Base-by-base conservation (phyloP, 208 protist species). In the Trypanosoma melophagium region DNA sequence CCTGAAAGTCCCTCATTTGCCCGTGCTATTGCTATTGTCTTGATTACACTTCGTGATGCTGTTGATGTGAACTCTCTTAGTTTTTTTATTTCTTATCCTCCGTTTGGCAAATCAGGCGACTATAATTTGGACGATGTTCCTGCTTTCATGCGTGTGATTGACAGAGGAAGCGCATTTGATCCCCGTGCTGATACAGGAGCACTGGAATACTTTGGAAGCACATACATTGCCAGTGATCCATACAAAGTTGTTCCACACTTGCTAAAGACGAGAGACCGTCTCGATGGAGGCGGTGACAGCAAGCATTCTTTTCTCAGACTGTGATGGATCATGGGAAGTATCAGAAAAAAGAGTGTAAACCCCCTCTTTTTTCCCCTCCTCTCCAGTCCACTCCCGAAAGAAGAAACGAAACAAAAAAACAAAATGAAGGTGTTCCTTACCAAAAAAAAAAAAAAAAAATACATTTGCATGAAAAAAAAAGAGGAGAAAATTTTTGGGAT, bases 161-260 rank as follows among this genome's bases (percentile, higher is more conserved):
- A 83, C 52, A 59, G 78, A 14, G 78, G 78, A 16, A 72, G 25
- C 44, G 74, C 74, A 12, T 49, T 73, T 12, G 78, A 83, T 49
- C n/a, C 41, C 14, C 65, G 78, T 19, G 50, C 31, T 24, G 78
- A 83, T 62, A 73, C 70, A n/a, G 78, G 78, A 21, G 78, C 68
- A 24, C 49, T 83, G 57, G 74, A 83, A 51, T 83, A 74, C 55
- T 83, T 71, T 53, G 74, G 61, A 1, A 67, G 50, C 35, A 28
- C 65, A 60, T 77, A 83, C 40, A 73, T 83, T 24, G 74, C 58
- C 5, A 21, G 63, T 1, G 75, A 80, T 47, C 75, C 75, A 12
- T 80, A 69, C 49, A 19, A 28, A 44, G 55, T 71, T 10, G 12
- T 76, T 42, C 62, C 62, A 12, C 49, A 66, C 35, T 58, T 76